These are phyloP conservation scores for Salpingoeca rosetta DNA, from an alignment of 78 protist species.

Conservation along the genomic window DNA sequence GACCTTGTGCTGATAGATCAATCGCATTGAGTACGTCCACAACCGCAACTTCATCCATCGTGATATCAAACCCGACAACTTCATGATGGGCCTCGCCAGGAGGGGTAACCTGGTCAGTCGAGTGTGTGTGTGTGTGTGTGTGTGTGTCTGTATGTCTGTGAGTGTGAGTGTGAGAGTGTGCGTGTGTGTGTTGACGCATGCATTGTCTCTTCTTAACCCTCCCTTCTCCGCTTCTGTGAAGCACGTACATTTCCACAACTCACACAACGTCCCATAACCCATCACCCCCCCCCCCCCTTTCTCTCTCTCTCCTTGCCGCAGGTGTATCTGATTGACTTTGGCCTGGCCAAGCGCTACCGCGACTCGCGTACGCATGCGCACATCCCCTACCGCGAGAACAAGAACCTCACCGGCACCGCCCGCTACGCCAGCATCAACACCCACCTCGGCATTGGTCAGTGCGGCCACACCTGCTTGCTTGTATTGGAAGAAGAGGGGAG, in stretches of 20 bases:
- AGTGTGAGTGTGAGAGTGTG: no score
- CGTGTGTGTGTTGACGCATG: no score
- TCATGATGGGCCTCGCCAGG: constrained; percentile 84
- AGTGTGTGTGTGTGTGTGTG: no score
- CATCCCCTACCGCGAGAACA: constrained; percentile 91
- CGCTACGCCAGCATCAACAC: constrained; percentile 87
- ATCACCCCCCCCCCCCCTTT: no score
- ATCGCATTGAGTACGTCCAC: constrained; percentile 56
- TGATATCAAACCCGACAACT: constrained; percentile 94
- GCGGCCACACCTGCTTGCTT: no score
- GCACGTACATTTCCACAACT: no score
- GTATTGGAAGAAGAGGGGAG: no score
- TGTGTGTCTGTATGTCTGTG: constrained; percentile 57
- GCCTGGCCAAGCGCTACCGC: constrained; percentile 90
- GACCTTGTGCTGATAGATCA: neutral
- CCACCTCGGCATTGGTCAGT: constrained; percentile 73
- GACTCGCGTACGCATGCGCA: constrained; percentile 87
- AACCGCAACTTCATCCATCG: constrained; percentile 77
- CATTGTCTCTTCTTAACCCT: no score
- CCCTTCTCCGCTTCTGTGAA: no score
- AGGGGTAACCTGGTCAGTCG: constrained; percentile 26
- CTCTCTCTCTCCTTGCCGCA: no score
- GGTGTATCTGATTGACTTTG: constrained; percentile 89
- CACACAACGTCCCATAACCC: no score
- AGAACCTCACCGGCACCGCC: constrained; percentile 93